Evolutionary conservation across 495 filamentous ascomycete species (phyloP).

Genomic region (Penicillium desertorum): DNA sequence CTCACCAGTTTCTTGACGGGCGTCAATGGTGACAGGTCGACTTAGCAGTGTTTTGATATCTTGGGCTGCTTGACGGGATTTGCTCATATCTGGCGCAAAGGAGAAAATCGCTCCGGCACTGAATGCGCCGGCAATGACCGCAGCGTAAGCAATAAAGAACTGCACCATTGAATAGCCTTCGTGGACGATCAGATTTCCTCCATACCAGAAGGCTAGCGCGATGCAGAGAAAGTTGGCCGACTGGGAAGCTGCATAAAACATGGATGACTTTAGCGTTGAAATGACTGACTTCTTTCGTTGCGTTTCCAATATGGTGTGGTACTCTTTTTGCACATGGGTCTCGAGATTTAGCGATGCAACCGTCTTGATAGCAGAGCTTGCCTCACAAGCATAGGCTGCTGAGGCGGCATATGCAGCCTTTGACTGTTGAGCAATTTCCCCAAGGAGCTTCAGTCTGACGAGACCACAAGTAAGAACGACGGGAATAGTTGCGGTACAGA

Average conservation of each 20-base stretch:
- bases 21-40: conserved; percentile 65
- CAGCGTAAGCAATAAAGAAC: conserved; percentile 77
- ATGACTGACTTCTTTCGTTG: conserved; percentile 59
- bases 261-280: conserved; percentile 62
- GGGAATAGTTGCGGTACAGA: conserved; percentile 72
- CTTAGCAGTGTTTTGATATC: conserved; percentile 72
- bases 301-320: conserved; percentile 60
- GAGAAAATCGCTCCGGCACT: conserved; percentile 79
- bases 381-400: conserved; percentile 82
- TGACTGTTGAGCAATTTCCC: conserved; percentile 59
- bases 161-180: conserved; percentile 67
- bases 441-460: conserved; percentile 75
- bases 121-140: conserved; percentile 75
- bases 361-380: conserved; percentile 82
- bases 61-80: conserved; percentile 72
- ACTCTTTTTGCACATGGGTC: conserved; percentile 68
- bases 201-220: conserved; percentile 88
- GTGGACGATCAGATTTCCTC: conserved; percentile 67
- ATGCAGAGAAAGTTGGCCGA: conserved; percentile 72
- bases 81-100: conserved; percentile 79
- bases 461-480: conserved; percentile 74
- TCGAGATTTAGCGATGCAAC: conserved; percentile 85
- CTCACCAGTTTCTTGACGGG: conserved; percentile 70
- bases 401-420: conserved; percentile 68
- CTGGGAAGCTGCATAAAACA: conserved; percentile 74